These are phyloP conservation scores for Boletus eberwhitei DNA, from an alignment of 768 basidiomycete genomes.

Conservation along the genomic window DNA sequence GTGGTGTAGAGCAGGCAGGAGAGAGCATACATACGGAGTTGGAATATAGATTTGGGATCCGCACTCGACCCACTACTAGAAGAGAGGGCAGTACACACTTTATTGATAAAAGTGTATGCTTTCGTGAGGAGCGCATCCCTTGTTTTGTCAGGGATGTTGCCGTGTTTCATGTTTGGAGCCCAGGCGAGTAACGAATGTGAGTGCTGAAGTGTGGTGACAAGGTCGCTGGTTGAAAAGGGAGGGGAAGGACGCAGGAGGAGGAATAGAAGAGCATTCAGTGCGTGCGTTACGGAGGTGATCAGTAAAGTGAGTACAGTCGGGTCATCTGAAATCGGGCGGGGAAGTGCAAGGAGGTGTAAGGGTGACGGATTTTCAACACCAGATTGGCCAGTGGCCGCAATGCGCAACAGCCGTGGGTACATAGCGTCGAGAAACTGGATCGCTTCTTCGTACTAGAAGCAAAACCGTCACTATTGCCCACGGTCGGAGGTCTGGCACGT, in stretches of 20 bases:
- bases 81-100: conserved; percentile 31
- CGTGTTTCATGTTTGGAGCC: conserved; percentile 40
- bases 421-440: conserved; percentile 44
- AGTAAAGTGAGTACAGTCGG: conserved; percentile 47
- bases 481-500: conserved; percentile 26
- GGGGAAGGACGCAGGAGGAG: conserved; percentile 19
- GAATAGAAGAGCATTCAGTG: conserved; percentile 43
- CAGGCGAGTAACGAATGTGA: conserved; percentile 47
- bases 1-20: conserved; percentile 48
- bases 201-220: conserved; percentile 32
- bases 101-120: conserved; percentile 51
- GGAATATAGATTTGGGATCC: conserved; percentile 29
- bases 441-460: conserved; percentile 52
- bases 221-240: conserved; percentile 14
- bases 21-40: conserved; percentile 43
- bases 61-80: conserved; percentile 15
- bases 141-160: conserved; percentile 47
- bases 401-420: conserved; percentile 38
- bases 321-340: conserved; percentile 35
- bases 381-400: not conserved
- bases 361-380: not conserved
- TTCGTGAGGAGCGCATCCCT: conserved; percentile 57
- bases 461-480: not conserved
- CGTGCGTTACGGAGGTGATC: conserved; percentile 57
- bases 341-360: conserved; percentile 40